Evolutionary conservation across 257 asterid genomes (phyloP).

Genomic region (Plantago ovata): DNA sequence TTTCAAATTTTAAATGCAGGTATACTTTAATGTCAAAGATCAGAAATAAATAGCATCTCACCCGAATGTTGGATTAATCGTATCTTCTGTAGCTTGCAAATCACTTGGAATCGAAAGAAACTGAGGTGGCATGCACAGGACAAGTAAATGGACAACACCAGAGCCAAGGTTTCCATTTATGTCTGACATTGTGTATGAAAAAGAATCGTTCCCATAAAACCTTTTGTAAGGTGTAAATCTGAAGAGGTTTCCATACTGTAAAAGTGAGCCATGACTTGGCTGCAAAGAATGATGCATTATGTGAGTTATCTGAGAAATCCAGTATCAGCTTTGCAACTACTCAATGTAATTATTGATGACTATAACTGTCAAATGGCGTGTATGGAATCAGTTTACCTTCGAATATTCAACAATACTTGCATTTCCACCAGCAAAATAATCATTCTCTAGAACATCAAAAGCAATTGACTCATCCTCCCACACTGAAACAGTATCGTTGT

Average conservation of each 20-base stretch:
- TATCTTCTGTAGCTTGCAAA: constrained; percentile 70
- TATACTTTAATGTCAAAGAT: background rate
- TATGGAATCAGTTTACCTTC: constrained; percentile 33
- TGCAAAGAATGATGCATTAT: constrained; percentile 30
- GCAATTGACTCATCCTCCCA: constrained; percentile 93
- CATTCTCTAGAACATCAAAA: constrained; percentile 60
- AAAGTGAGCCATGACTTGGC: constrained; percentile 79
- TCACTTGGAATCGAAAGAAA: constrained; percentile 57
- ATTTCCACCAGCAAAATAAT: constrained; percentile 58
- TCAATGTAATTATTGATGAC: background rate
- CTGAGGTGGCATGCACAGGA: constrained; percentile 79
- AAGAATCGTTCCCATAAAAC: constrained; percentile 68
- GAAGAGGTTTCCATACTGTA: constrained; percentile 51
- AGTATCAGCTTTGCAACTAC: background rate
- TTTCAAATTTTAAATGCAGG: background rate
- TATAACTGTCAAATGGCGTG: background rate
- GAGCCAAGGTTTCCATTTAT: constrained; percentile 71
- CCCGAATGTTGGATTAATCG: constrained; percentile 73
- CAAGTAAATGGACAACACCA: constrained; percentile 52
- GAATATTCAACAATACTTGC: constrained; percentile 60
- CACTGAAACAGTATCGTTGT: constrained; percentile 49
- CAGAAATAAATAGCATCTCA: constrained; percentile 22
- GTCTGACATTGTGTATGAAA: constrained; percentile 58
- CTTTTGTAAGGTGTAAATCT: constrained; percentile 80
- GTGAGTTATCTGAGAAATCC: constrained; percentile 1